Conservation (phyloP, 805 yeast genomes). For the Teunomyces atbi region DNA sequence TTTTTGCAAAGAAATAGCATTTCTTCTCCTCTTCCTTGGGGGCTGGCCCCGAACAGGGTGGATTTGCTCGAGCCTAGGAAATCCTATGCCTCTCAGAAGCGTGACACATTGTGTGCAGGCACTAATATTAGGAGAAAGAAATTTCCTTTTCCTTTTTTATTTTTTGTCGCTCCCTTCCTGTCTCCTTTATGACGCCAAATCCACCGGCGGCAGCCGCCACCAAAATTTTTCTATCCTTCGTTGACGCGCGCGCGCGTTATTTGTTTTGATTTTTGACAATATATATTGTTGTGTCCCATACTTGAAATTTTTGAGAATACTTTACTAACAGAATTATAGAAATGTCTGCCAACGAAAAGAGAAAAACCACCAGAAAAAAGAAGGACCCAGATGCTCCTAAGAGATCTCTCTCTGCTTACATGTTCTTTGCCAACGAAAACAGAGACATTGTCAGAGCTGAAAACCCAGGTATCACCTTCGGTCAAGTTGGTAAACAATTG, state of each 20-base stretch:
- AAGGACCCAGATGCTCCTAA: conserved; percentile 98
- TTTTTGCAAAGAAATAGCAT: background rate
- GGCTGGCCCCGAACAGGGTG: conserved; percentile 1
- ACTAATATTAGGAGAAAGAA: background rate
- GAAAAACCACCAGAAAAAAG: conserved; percentile 46
- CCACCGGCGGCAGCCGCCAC: no score
- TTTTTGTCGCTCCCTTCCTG: background rate
- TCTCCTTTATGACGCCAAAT: background rate
- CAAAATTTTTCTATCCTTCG: background rate
- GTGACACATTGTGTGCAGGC: background rate
- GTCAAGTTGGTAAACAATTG: conserved; percentile 89
- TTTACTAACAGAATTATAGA: conserved; percentile 3
- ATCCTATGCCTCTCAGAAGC: conserved; percentile 1
- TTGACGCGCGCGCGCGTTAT: background rate
- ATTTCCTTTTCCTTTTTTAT: background rate
- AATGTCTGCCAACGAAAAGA: conserved; percentile 33
- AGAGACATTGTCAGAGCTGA: conserved; percentile 95
- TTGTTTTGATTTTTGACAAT: conserved; percentile 4
- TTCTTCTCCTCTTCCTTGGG: background rate
- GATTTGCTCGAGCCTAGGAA: conserved; percentile 3
- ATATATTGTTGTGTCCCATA: background rate
- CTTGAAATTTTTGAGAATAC: background rate
- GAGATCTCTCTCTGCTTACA: conserved; percentile 96
- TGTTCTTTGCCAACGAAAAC: conserved; percentile 97
- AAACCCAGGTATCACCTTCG: conserved; percentile 94